A percentile compares a stretch with the other conserved stretches of the same genome.
These are phyloP conservation scores for Hansenula sp. DNA, from an alignment of 1,139 yeast species.

Conservation along the genomic window DNA sequence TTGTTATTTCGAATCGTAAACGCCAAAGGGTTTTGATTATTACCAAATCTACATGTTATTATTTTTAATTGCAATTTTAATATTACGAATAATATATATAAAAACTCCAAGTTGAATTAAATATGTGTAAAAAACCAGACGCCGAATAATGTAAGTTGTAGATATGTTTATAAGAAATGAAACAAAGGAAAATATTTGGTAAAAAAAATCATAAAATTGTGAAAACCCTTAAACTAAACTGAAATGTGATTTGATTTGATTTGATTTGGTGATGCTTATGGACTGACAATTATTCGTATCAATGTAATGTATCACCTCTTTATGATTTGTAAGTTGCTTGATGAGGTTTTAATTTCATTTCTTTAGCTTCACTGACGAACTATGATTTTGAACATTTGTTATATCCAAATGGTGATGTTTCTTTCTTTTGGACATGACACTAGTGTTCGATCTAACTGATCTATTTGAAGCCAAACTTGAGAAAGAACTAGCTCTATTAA, in stretches of 20 bases:
- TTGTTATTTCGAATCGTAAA: no score
- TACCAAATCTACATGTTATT: no score
- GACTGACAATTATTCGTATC: no score
- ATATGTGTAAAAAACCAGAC: neutral
- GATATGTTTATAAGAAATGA: neutral
- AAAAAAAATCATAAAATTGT: neutral
- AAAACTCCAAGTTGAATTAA: no score
- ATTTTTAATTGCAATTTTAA: no score
- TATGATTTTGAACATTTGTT: conserved; percentile 15
- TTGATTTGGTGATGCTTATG: no score
- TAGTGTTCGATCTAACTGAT: conserved; percentile 7
- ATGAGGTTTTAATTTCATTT: neutral
- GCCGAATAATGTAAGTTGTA: neutral
- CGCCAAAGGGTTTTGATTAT: no score
- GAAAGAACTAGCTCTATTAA: conserved; percentile 13
- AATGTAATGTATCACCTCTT: no score
- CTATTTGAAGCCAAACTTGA: conserved; percentile 18
- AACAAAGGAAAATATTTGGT: neutral
- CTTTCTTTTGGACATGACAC: conserved; percentile 6
- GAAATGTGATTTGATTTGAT: no score
- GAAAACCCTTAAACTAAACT: no score
- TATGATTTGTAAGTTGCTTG: no score
- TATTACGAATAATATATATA: no score
- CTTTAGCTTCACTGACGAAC: neutral
- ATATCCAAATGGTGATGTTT: conserved; percentile 24